phyloP scores from a whole-genome alignment of 192 early-diverging fungal genomes.

The Chytriomyces sp. region DNA sequence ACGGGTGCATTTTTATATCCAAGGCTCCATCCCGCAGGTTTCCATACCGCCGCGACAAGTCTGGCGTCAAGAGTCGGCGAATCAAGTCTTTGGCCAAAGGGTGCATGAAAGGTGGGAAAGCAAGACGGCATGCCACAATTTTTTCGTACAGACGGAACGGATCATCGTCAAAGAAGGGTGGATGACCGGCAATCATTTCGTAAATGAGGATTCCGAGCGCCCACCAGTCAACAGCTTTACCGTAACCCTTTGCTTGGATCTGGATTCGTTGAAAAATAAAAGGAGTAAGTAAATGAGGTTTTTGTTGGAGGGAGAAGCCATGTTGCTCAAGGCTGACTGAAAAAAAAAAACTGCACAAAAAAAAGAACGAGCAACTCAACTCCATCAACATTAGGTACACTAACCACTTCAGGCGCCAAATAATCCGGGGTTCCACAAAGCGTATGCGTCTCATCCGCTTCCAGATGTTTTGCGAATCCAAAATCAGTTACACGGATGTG shows the following conservation, averaged over 20 bases:
- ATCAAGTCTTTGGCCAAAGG: slow-evolving; percentile 75
- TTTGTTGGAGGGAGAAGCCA: not conserved
- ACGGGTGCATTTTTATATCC: slow-evolving; percentile 93
- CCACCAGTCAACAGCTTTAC: slow-evolving; percentile 96
- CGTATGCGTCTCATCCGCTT: slow-evolving; percentile 72
- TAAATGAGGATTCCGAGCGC: slow-evolving; percentile 85
- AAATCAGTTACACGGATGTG: slow-evolving; percentile 82
- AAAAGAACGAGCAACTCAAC: slow-evolving; percentile 19
- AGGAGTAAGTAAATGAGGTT: not conserved
- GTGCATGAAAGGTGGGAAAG: slow-evolving; percentile 77
- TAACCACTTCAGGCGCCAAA: slow-evolving; percentile 71
- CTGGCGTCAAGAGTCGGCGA: slow-evolving; percentile 70
- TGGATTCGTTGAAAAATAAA: not conserved
- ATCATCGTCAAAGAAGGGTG: slow-evolving; percentile 75
- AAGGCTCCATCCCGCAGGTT: slow-evolving; percentile 74
- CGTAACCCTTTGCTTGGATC: slow-evolving; percentile 87
- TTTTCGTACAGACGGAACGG: slow-evolving; percentile 76
- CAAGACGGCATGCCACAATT: slow-evolving; percentile 70
- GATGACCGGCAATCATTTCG: slow-evolving; percentile 72
- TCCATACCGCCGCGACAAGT: slow-evolving; percentile 78
- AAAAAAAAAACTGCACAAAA: not conserved
- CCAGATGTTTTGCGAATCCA: slow-evolving; percentile 78
- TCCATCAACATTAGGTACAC: slow-evolving; percentile 26
- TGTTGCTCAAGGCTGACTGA: not conserved
- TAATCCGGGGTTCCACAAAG: slow-evolving; percentile 80